Evolutionary conservation across 108 stramenopile species (phyloP), one percentile per base, ranked within the genome.

Genomic region (Skeletonema tropicum): DNA sequence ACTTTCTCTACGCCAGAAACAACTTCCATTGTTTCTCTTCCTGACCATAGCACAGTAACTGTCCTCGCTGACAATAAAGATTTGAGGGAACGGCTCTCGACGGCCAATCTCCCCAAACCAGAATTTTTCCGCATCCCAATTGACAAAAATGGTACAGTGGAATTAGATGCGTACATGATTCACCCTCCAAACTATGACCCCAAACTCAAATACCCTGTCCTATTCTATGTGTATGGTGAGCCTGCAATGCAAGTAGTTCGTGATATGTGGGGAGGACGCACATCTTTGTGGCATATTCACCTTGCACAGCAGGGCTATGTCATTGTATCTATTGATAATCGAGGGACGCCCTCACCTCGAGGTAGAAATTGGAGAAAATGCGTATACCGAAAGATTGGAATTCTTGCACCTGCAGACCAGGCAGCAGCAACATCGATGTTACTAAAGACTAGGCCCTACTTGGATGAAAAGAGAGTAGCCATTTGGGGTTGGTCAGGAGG

Each of bases 401-500:
- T 80, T 33, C 19, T 68, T 19, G 79, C 79, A 32, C 79, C 79
- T 1, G 72, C 79, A 59, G 79, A 80, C 55, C 79, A 80, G 61
- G 79, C 79, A 12, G 72, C 72, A 33, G 79, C 79, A 39, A 68
- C 79, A 6, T 58, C 55, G 29, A 66, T 57, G 3, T 64, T 80
- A 23, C 25, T 80, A 23, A 80, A 80, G 57, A 64, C 72, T 35
- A 67, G 72, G 36, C 79, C 79, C 21, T 80, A 80, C 49, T 62
- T 80, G 39, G 79, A 80, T 55, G 36, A 55, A 30, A 68, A 70
- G 6, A 45, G 79, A 26, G 72, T 80, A n/a, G 79, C 72, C n/a
- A 80, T 80, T 69, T 80, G 79, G 79, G 79, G 79, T 46, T 80
- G 79, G 79, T 69, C 67, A 46, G 79, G 79, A 69, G 79, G 79